Evolutionary conservation across 371 early-diverging fungal species (phyloP).

Genomic region (Ordospora pajunii): DNA sequence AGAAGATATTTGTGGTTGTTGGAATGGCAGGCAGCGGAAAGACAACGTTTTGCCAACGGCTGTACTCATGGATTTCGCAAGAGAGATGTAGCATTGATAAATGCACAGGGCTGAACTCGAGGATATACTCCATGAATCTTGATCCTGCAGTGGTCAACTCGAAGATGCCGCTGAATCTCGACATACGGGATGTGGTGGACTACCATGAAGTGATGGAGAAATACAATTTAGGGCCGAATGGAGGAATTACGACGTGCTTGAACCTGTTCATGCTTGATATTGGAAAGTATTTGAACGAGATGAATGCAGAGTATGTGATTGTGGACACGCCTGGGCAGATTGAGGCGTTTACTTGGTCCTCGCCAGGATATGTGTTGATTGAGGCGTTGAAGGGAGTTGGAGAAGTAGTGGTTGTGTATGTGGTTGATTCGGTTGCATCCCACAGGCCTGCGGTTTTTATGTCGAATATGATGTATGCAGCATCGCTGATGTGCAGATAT

Average conservation of each 20-base stretch:
- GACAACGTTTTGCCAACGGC: slow-evolving; percentile 81
- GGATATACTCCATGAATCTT: slow-evolving; percentile 68
- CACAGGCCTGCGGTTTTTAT: slow-evolving; percentile 88
- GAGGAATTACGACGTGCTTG: slow-evolving; percentile 85
- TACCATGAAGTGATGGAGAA: slow-evolving; percentile 96
- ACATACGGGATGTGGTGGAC: slow-evolving; percentile 91
- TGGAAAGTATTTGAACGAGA: slow-evolving; percentile 71
- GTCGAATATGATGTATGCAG: slow-evolving; percentile 97
- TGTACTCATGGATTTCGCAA: slow-evolving; percentile 58
- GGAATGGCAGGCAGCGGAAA: slow-evolving; percentile 98
- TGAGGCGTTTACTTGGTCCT: slow-evolving; percentile 98
- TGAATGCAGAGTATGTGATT: slow-evolving; percentile 64
- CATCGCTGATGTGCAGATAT: slow-evolving; percentile 64
- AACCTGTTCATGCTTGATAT: slow-evolving; percentile 89
- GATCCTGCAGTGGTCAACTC: slow-evolving; percentile 88
- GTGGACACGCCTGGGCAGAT: slow-evolving; percentile 99
- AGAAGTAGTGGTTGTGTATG: slow-evolving; percentile 67
- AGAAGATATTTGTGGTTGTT: slow-evolving; percentile 57
- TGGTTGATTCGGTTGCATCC: slow-evolving; percentile 87
- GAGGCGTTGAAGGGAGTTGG: slow-evolving; percentile 66
- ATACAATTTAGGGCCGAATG: slow-evolving; percentile 95
- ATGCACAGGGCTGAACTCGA: slow-evolving; percentile 49
- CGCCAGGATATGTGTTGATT: slow-evolving; percentile 88
- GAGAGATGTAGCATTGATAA: slow-evolving; percentile 35
- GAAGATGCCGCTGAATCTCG: slow-evolving; percentile 86